Base-by-base conservation (phyloP, 352 stramenopile genomes). In the Globisporangium heterothallicum region DNA sequence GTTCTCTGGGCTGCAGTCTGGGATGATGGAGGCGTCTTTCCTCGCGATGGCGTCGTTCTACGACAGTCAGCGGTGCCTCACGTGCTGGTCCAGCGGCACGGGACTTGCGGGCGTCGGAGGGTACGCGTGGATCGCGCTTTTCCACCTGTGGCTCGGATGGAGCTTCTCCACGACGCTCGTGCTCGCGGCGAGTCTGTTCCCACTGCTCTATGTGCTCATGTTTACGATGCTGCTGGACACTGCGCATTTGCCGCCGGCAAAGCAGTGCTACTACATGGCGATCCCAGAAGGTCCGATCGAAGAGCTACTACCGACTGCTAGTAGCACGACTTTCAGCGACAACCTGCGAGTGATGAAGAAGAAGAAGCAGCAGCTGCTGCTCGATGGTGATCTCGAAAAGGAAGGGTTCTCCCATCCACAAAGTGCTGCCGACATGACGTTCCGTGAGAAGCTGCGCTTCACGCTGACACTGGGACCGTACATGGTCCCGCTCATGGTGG, bases 21-120 rank as follows among this genome's bases (percentile, higher is more conserved):
- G 82, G 5, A 88, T 97, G 68, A 94, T 94, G 63, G 88, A 97
- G 56, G 73, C 88, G 16, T 94, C 78, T 34, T 95, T 95, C 63
- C 72, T 97, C 14, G 85, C 84, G 18, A 84, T 95, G 71, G 70
- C 86, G 7, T 83, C 84, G 4, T 84, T 86, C 61, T 96, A 94
- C 57, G 57, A 92, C 36, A 86, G 74, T 35, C 71, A 71, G 6
- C 70, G 55, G 27, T 91, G 81, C 30, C 68, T 98, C 13, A 97
- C 89, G 44, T 93, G 76, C 49, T 98, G 92, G 84, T 91, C 87
- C 16, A 97, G 85, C 48, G 91, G 94, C 19, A 98, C 94, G 26
- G 94, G 94, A 9, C 77, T 97, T 27, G 92, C 91, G 0, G 94
- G 92, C 0, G 80, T 97, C 10, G 87, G 91, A 16, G 92, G 92